Evolutionary conservation across 2,329 filamentous ascomycete genomes (phyloP), one percentile per base, ranked within the genome.

Genomic region (Westerdykella aurantiaca): DNA sequence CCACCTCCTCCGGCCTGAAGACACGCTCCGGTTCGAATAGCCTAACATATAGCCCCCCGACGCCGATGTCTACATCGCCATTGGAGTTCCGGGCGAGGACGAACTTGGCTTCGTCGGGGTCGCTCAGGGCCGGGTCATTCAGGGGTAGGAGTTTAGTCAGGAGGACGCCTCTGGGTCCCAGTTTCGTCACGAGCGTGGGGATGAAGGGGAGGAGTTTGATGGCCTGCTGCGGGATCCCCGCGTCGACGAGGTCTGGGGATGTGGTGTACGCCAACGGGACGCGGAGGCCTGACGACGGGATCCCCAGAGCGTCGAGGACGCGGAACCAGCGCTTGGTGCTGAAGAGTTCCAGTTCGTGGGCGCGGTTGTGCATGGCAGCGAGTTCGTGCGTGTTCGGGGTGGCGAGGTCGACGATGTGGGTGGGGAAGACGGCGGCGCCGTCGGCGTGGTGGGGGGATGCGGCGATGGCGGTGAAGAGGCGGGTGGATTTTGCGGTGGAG

Each of bases 151-250:
- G 67, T 37, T 81, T 78, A 0, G 88, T 86, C 22, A 96, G 67
- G 2, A 97, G 72, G 1, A 88, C 86, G 0, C 90, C 90, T 33
- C 81, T 69, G 1, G 71, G 68, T 0, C 93, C 93, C 1, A 97
- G 74, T 66, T 95, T 97, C 1, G 88, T 88, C 34, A 95, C 70
- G 23, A 97, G 80, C 3, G 80, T 87, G 0, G 90, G 89, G 17
- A 96, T 85, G 56, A 88, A 95, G 0, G 93, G 93, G 1, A 96
- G 77, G 16, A 98, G 78, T 57, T 93, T 87, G 34, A 96, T 78
- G 31, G 78, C 80, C 69, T 91, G 86, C 55, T 94, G 84, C 0
- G 91, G 88, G 11, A 95, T 79, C 1, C 91, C 93, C 9, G 81
- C 74, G 53, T 95, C 85, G 1, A 89, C 86, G 41, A 96, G 72